Percentiles rank a stretch among this genome's conserved stretches.
phyloP scores from a whole-genome alignment of 176 grass and related monocot genomes.

The Typha latifolia region DNA sequence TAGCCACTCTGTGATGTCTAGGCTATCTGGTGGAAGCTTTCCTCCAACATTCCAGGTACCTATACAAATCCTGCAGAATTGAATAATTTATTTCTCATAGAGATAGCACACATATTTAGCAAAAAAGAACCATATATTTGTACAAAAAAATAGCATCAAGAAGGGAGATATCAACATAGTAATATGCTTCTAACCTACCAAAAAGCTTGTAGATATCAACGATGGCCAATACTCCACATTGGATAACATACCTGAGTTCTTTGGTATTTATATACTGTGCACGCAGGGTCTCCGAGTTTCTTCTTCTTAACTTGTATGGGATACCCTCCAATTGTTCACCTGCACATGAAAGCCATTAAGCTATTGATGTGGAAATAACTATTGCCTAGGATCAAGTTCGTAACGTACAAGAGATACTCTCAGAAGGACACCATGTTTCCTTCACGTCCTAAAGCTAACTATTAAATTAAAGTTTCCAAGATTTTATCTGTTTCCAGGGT shows the following conservation, averaged over 20 bases:
- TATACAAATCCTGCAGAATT: conserved; percentile 41
- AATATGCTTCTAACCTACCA: background rate
- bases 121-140: background rate
- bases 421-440: too few species aligned
- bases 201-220: background rate
- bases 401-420: too few species aligned
- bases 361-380: background rate
- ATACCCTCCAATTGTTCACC: conserved; percentile 33
- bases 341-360: conserved; percentile 15
- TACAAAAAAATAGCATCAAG: background rate
- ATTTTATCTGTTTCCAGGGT: too few species aligned
- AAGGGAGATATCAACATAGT: background rate
- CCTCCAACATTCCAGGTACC: conserved; percentile 79
- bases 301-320: conserved; percentile 51
- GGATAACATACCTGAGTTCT: conserved; percentile 44
- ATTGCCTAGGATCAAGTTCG: background rate
- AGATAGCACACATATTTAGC: background rate
- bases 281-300: conserved; percentile 84
- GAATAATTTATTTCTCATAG: background rate
- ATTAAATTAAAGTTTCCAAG: too few species aligned
- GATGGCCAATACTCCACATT: background rate
- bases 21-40: conserved; percentile 34
- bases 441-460: too few species aligned
- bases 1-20: conserved; percentile 64
- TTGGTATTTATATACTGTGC: conserved; percentile 88